These are phyloP conservation scores for Cylindrotheca closterium DNA, from an alignment of 108 stramenopile species.

Conservation along the genomic window DNA sequence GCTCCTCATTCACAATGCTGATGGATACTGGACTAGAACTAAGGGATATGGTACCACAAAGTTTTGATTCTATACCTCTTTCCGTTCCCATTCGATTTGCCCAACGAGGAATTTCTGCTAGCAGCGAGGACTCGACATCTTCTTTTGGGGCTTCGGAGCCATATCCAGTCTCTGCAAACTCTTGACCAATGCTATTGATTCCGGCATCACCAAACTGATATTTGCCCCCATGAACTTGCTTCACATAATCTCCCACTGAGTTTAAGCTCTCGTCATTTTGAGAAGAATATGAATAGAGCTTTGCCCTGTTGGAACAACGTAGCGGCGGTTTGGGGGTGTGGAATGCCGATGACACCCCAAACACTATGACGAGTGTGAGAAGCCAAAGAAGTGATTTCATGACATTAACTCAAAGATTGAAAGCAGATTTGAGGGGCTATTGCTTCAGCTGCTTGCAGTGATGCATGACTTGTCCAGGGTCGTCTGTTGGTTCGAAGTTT, in stretches of 20 bases:
- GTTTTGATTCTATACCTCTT: not conserved
- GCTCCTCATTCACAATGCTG: constrained; percentile 26
- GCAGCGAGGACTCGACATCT: not conserved
- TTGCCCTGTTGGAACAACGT: too few relatives aligned
- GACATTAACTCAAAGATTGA: too few relatives aligned
- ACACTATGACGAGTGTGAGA: too few relatives aligned
- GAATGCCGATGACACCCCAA: too few relatives aligned
- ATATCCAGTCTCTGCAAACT: constrained; percentile 23
- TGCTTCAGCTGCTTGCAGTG: too few relatives aligned
- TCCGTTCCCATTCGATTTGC: constrained; percentile 5
- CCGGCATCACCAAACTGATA: constrained; percentile 30
- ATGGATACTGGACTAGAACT: not conserved
- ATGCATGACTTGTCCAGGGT: too few relatives aligned
- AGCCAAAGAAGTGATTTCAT: too few relatives aligned
- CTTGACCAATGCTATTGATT: constrained; percentile 10
- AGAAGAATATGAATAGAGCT: too few relatives aligned
- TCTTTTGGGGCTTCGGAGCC: not conserved
- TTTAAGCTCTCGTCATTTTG: too few relatives aligned
- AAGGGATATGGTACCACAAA: not conserved
- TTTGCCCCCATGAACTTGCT: constrained; percentile 35
- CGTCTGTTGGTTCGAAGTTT: too few relatives aligned
- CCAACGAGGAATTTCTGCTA: constrained; percentile 12
- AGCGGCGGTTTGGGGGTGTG: too few relatives aligned
- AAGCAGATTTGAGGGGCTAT: too few relatives aligned
- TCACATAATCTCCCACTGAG: constrained; percentile 28